A percentile compares a stretch with the other conserved stretches of the same genome.
Evolutionary conservation across 768 basidiomycete species (phyloP).

Genomic region (Termitomyces sp.): DNA sequence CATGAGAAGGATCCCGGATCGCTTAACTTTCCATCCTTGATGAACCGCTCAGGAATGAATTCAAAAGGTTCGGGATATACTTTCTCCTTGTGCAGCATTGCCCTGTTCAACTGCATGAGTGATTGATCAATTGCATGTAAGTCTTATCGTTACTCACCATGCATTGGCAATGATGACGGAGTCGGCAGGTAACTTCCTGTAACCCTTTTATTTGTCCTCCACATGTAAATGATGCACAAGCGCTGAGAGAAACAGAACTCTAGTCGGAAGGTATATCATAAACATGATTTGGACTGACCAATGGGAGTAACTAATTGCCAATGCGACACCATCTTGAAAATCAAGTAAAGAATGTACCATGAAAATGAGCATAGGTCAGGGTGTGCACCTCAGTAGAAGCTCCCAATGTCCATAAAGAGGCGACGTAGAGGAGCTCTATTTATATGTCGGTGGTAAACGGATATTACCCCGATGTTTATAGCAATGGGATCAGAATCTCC

Average conservation of each 20-base stretch:
- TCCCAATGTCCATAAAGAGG: too few relatives aligned
- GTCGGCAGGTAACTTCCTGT: not conserved
- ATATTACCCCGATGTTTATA: too few relatives aligned
- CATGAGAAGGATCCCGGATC: not conserved
- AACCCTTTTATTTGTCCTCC: not conserved
- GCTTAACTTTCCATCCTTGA: not conserved
- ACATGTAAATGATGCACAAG: not conserved
- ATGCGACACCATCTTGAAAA: not conserved
- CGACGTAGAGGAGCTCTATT: too few relatives aligned
- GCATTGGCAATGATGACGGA: not conserved
- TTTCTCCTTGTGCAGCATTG: not conserved
- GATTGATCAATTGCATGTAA: not conserved
- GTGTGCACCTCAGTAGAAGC: too few relatives aligned
- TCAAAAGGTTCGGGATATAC: not conserved
- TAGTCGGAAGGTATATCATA: not conserved
- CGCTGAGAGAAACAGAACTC: not conserved
- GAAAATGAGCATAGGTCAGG: not conserved
- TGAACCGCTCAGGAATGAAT: not conserved
- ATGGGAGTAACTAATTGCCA: not conserved
- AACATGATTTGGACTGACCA: not conserved
- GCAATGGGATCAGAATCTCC: too few relatives aligned
- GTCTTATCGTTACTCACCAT: not conserved
- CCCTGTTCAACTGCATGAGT: not conserved
- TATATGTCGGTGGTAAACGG: too few relatives aligned
- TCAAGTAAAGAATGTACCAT: too few relatives aligned